A percentile compares a stretch with the other conserved stretches of the same genome.
These are phyloP conservation scores for Jacaranda mimosifolia DNA, from an alignment of 257 asterid genomes.

Conservation along the genomic window DNA sequence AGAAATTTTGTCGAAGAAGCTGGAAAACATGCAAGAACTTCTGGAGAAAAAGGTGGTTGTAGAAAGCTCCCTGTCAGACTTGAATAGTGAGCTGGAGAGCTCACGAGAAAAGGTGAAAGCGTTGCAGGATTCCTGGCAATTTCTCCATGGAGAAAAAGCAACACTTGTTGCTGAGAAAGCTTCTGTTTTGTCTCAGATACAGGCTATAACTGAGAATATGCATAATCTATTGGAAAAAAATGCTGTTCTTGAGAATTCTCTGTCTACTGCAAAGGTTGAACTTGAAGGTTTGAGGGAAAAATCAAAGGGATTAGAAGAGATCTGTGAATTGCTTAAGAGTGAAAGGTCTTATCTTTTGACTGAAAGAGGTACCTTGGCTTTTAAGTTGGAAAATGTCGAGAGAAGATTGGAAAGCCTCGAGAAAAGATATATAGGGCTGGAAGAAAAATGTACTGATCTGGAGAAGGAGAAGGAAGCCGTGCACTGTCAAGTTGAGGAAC, in stretches of 20 bases:
- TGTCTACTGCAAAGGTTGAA: constrained; percentile 77
- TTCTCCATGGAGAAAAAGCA: constrained; percentile 69
- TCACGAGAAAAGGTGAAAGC: constrained; percentile 54
- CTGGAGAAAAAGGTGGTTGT: constrained; percentile 50
- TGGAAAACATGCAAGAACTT: constrained; percentile 68
- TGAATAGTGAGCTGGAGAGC: constrained; percentile 66
- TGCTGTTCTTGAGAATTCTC: constrained; percentile 79
- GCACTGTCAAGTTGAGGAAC: constrained; percentile 65
- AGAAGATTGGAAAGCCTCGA: constrained; percentile 65
- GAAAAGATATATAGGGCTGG: constrained; percentile 66
- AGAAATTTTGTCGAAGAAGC: constrained; percentile 58
- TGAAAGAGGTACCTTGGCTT: constrained; percentile 65
- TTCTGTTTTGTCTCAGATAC: constrained; percentile 77
- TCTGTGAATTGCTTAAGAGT: constrained; percentile 75
- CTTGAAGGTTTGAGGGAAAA: constrained; percentile 94
- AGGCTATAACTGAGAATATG: constrained; percentile 73
- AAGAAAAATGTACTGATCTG: constrained; percentile 68
- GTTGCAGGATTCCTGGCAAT: constrained; percentile 66
- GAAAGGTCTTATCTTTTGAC: constrained; percentile 74
- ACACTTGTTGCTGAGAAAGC: constrained; percentile 76
- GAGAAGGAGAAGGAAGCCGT: constrained; percentile 73
- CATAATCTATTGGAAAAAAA: constrained; percentile 78
- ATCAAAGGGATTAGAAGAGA: constrained; percentile 83
- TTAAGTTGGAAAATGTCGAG: constrained; percentile 73
- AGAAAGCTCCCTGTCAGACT: constrained; percentile 61